Conservation (phyloP, 2,329 filamentous ascomycete genomes). For the Neophaeococcomyces aloes region DNA sequence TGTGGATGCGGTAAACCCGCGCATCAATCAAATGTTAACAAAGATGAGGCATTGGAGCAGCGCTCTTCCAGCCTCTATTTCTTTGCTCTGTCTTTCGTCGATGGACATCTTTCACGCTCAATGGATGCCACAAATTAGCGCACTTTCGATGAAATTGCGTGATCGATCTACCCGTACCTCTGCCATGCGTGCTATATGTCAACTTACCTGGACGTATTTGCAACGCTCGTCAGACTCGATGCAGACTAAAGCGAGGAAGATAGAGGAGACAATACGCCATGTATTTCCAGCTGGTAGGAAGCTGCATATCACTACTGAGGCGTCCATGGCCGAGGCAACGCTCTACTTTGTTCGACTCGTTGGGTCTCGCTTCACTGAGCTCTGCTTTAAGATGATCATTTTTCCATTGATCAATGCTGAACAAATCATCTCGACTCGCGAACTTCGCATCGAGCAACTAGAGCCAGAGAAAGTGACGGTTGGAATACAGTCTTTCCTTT, state of each 20-base stretch:
- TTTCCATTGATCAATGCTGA: slow-evolving; percentile 92
- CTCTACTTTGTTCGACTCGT: slow-evolving; percentile 92
- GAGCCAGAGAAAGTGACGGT: slow-evolving; percentile 97
- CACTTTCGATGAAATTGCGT: slow-evolving; percentile 70
- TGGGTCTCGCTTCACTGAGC: slow-evolving; percentile 84
- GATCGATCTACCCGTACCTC: slow-evolving; percentile 68
- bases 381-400: slow-evolving; percentile 86
- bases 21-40: slow-evolving; percentile 70
- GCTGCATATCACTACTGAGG: slow-evolving; percentile 71
- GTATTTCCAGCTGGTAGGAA: slow-evolving; percentile 72
- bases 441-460: slow-evolving; percentile 79
- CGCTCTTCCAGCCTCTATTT: slow-evolving; percentile 77
- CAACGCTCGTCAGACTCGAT: slow-evolving; percentile 68
- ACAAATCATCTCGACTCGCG: slow-evolving; percentile 64
- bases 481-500: slow-evolving; percentile 85
- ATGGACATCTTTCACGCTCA: slow-evolving; percentile 73
- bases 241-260: slow-evolving; percentile 59
- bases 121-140: slow-evolving; percentile 73
- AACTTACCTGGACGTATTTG: slow-evolving; percentile 87
- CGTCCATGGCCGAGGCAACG: slow-evolving; percentile 73
- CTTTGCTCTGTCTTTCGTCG: slow-evolving; percentile 78
- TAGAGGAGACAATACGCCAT: slow-evolving; percentile 81
- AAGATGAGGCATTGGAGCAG: slow-evolving; percentile 89
- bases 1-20: slow-evolving; percentile 63
- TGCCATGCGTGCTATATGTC: slow-evolving; percentile 79